Evolutionary conservation across 306 rosid species (phyloP).

Genomic region (Sicyos edulis): DNA sequence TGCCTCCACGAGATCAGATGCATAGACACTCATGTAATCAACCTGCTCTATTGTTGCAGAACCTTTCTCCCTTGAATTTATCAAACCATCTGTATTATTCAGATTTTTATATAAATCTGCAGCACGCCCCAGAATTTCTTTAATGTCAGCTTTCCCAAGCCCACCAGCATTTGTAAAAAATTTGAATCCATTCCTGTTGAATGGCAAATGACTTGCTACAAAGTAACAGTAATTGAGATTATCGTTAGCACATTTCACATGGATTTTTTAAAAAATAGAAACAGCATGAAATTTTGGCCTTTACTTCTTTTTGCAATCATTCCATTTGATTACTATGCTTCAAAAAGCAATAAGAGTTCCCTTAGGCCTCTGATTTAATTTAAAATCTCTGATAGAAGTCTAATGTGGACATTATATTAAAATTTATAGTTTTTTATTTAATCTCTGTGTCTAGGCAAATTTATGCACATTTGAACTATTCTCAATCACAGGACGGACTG

Average conservation of each 20-base stretch:
- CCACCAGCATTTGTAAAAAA: slow-evolving; percentile 89
- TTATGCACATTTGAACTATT: too few species aligned
- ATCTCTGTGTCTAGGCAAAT: too few species aligned
- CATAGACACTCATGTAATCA: slow-evolving; percentile 73
- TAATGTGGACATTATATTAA: slow-evolving; percentile 8
- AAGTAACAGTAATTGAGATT: slow-evolving; percentile 3
- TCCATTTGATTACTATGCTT: neutral
- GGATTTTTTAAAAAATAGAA: neutral
- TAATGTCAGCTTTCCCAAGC: slow-evolving; percentile 88
- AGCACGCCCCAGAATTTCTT: slow-evolving; percentile 80
- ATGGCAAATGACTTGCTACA: slow-evolving; percentile 94
- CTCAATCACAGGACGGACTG: too few species aligned
- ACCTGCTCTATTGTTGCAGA: slow-evolving; percentile 45
- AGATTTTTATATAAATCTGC: slow-evolving; percentile 60
- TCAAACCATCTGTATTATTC: slow-evolving; percentile 42
- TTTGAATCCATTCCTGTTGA: slow-evolving; percentile 90
- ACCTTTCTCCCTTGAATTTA: slow-evolving; percentile 43
- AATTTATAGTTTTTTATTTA: neutral
- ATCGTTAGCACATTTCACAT: neutral
- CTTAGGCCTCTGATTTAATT: neutral
- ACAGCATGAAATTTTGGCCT: neutral
- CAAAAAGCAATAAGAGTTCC: neutral
- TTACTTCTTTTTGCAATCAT: slow-evolving; percentile 2
- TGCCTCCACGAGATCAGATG: slow-evolving; percentile 81
- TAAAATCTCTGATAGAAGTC: slow-evolving; percentile 11